Base-by-base conservation (phyloP, 1,284 basidiomycete genomes). In the Pyrrhoderma noxium region DNA sequence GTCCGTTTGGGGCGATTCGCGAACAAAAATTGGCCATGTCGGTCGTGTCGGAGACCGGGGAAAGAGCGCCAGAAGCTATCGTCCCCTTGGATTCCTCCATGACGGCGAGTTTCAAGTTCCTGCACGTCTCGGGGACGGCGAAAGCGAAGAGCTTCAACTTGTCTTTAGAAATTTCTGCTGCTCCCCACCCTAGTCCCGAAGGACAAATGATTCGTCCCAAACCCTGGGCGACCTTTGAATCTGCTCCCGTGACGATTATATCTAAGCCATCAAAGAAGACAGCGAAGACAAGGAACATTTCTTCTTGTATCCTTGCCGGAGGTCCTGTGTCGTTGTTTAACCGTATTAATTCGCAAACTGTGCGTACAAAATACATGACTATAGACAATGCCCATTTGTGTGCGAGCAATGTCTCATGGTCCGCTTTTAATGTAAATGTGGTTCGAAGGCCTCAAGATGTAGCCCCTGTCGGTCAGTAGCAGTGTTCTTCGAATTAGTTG, bases 261-360 rank as follows among this genome's bases (percentile, higher is more conserved):
- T 96, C 93, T 61, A 97, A 97, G 68, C 93, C 93, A 25, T 94
- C 92, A 44, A 93, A 94, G 75, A 95, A 95, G 76, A 95, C 93
- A 1, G 90, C 91, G 54, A 95, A 95, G 71, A 93, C 93, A 57
- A 84, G 93, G 63, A 93, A 93, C 64, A 89, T 93, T 62, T 84
- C 89, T 8, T 93, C 89, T 14, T 94, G 93, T 69, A 89, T 97
- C 62, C 79, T 92, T 51, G 85, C 84, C 22, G 86, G 88, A 38
- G 89, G 91, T 18, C 85, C 91, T n/a, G 89, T 98, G 46, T 92
- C 91, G 51, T 77, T 98, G 46, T 95, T 93, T 77, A 94, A 94
- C 65, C 88, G 93, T 62, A 92, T 98, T 74, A 94, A 97, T 69
- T 91, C 89, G 11, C 93, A 98, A 71, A 95, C 93, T 21, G 93